Percentiles rank a stretch among this genome's conserved stretches.
Conservation (phyloP, 139 green algal genomes). For the Limnomonas spitsbergensis region DNA sequence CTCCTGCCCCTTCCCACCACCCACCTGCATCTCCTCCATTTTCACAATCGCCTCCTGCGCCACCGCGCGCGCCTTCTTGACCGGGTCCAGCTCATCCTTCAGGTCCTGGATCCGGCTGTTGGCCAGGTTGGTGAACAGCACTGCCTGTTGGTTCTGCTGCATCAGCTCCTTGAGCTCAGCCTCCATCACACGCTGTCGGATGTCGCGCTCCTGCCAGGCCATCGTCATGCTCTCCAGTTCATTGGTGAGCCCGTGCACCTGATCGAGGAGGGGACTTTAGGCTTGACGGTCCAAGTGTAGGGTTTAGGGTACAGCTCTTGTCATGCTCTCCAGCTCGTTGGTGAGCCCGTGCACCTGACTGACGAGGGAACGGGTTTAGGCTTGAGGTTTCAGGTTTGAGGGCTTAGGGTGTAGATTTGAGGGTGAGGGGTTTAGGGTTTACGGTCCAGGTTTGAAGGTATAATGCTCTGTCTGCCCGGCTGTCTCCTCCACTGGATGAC, state of each 20-base stretch:
- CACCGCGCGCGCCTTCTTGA: neutral
- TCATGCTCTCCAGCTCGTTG: neutral
- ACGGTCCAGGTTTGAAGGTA: no score
- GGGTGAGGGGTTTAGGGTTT: no score
- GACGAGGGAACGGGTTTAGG: no score
- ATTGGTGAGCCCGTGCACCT: neutral
- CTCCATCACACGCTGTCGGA: neutral
- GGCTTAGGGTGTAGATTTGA: no score
- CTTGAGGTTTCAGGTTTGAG: no score
- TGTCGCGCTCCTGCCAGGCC: neutral
- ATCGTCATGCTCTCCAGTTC: neutral
- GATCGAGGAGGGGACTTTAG: no score
- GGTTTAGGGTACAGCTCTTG: no score
- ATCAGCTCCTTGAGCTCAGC: neutral
- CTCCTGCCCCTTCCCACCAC: no score
- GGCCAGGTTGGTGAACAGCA: neutral
- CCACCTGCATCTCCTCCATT: neutral
- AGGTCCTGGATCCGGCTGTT: neutral
- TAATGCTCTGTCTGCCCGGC: no score
- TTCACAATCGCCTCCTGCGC: neutral
- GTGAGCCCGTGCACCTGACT: neutral
- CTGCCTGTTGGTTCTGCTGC: constrained; percentile 1
- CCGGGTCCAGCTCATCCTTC: neutral
- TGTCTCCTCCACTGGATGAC: no score
- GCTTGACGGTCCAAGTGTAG: no score